phyloP scores from a whole-genome alignment of 805 yeast genomes.

The Torulaspora indica region DNA sequence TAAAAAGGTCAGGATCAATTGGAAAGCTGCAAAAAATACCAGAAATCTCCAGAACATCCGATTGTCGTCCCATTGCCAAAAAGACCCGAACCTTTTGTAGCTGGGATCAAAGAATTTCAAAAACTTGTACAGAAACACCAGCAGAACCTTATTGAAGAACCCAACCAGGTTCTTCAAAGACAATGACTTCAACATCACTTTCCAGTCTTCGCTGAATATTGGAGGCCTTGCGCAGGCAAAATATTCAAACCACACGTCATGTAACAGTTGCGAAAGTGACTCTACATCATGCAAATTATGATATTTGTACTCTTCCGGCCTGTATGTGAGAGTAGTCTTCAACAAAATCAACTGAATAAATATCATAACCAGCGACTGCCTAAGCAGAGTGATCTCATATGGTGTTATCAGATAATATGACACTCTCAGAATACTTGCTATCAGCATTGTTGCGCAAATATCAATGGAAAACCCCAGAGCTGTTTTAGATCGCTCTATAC shows the following conservation, averaged over 20 bases:
- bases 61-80: constrained; percentile 84
- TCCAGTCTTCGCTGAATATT: constrained; percentile 31
- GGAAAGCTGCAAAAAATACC: constrained; percentile 40
- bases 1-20: constrained; percentile 34
- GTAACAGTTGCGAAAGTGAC: constrained; percentile 28
- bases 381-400: constrained; percentile 68
- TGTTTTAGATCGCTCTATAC: constrained; percentile 58
- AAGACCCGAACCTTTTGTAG: constrained; percentile 56
- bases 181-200: constrained; percentile 20
- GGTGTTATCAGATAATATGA: constrained; percentile 76
- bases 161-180: constrained; percentile 22
- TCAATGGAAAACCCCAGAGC: constrained; percentile 85
- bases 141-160: constrained; percentile 25
- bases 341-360: constrained; percentile 65
- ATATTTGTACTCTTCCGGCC: constrained; percentile 44
- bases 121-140: constrained; percentile 37
- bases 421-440: constrained; percentile 68
- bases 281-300: constrained; percentile 38
- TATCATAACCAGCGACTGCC: constrained; percentile 85
- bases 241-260: constrained; percentile 34
- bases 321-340: constrained; percentile 54
- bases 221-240: constrained; percentile 25
- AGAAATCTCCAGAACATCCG: constrained; percentile 60
- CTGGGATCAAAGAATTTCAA: constrained; percentile 66
- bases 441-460: constrained; percentile 85